Percentiles rank a stretch among this genome's conserved stretches.
Evolutionary conservation across 2,329 filamentous ascomycete genomes (phyloP).

Genomic region (Fusarium pseudograminearum): DNA sequence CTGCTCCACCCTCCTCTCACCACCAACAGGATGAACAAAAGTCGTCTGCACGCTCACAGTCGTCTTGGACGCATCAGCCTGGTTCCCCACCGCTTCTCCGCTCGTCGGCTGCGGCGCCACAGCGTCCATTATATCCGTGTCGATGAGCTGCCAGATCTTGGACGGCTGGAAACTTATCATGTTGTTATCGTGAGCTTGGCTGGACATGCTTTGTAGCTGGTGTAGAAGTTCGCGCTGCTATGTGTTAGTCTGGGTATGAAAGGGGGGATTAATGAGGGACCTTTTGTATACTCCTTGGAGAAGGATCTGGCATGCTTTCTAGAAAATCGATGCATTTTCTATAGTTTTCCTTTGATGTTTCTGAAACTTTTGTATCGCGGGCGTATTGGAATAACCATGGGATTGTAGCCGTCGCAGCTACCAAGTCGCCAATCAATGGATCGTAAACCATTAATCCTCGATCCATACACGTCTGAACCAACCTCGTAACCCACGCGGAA

Average conservation of each 20-base stretch:
- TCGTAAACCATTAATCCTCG: conserved; percentile 34
- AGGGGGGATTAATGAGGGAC: not conserved
- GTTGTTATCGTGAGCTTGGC: conserved; percentile 33
- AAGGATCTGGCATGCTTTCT: conserved; percentile 34
- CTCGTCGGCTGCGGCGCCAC: conserved; percentile 18
- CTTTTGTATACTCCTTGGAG: conserved; percentile 27
- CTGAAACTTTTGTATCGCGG: conserved; percentile 30
- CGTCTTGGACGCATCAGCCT: conserved; percentile 23
- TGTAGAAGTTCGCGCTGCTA: conserved; percentile 21
- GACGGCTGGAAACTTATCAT: conserved; percentile 39
- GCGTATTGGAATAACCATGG: conserved; percentile 45
- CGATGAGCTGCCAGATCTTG: conserved; percentile 38
- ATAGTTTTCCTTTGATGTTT: conserved; percentile 35
- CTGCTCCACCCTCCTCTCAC: conserved; percentile 8
- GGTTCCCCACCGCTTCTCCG: conserved; percentile 3
- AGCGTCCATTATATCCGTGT: conserved; percentile 32
- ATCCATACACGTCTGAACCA: conserved; percentile 42
- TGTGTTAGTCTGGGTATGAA: not conserved
- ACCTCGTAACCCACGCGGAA: conserved; percentile 37
- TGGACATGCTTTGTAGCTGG: conserved; percentile 36
- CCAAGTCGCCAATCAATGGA: conserved; percentile 38
- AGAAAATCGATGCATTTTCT: conserved; percentile 32
- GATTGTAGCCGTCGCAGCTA: conserved; percentile 41
- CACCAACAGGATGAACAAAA: conserved; percentile 30
- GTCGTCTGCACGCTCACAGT: conserved; percentile 36